Evolutionary conservation across 148 eudicot genomes (phyloP).

Genomic region (Rhododendron molle): DNA sequence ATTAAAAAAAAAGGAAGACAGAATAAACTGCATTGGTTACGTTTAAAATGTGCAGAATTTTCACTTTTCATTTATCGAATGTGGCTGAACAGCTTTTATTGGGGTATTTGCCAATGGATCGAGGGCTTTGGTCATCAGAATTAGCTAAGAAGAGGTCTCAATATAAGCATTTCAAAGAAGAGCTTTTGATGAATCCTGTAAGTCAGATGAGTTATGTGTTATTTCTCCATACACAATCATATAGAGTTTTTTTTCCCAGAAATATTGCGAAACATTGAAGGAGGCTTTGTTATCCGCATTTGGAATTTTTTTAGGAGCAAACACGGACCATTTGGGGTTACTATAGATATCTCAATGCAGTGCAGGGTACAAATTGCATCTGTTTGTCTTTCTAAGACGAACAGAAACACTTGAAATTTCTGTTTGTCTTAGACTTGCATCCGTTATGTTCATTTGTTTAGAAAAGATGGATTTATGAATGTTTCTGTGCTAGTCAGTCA

Average conservation of each 20-base stretch:
- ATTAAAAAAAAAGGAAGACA: neutral
- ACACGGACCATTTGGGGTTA: neutral
- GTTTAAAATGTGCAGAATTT: neutral
- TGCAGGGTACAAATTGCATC: neutral
- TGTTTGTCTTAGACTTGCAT: conserved; percentile 5
- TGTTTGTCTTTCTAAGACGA: too few relatives aligned
- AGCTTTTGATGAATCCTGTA: conserved; percentile 92
- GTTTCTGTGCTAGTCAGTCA: conserved; percentile 89
- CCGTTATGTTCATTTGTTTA: conserved; percentile 17
- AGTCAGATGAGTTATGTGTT: conserved; percentile 23
- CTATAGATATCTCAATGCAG: neutral
- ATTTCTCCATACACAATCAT: neutral
- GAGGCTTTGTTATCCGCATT: neutral
- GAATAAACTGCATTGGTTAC: neutral
- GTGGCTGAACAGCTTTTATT: conserved; percentile 58
- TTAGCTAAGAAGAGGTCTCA: conserved; percentile 86
- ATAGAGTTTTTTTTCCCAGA: neutral
- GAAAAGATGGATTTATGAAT: conserved; percentile 45
- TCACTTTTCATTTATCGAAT: neutral
- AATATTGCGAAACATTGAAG: neutral
- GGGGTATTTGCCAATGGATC: conserved; percentile 78
- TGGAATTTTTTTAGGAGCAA: neutral
- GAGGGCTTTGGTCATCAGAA: conserved; percentile 75
- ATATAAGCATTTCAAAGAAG: conserved; percentile 81
- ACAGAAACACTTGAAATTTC: too few relatives aligned